These are phyloP conservation scores for Peronospora belbahrii DNA, from an alignment of 352 stramenopile genomes.

Conservation along the genomic window DNA sequence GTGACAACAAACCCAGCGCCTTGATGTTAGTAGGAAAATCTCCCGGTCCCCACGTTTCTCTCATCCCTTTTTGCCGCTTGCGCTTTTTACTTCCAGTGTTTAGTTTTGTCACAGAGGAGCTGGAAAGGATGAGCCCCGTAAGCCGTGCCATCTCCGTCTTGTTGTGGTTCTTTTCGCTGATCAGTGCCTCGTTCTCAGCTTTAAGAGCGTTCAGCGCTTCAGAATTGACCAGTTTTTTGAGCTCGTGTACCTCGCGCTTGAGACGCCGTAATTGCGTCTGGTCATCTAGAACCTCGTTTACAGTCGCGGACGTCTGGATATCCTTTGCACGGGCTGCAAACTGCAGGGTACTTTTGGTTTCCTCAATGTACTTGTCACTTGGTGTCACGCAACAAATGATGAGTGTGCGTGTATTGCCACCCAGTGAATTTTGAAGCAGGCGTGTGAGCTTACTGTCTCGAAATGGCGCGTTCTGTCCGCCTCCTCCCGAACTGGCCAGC, in stretches of 20 bases:
- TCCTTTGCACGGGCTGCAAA: constrained; percentile 90
- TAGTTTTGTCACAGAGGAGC: constrained; percentile 25
- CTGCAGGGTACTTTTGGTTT: constrained; percentile 88
- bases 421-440: constrained; percentile 86
- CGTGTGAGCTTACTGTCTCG: constrained; percentile 89
- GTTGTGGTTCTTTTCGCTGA: constrained; percentile 47
- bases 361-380: constrained; percentile 64
- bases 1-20: constrained; percentile 10
- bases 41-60: constrained; percentile 69
- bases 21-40: constrained; percentile 41
- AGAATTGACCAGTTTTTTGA: constrained; percentile 55
- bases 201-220: constrained; percentile 48
- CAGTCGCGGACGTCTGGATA: constrained; percentile 69
- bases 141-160: constrained; percentile 54
- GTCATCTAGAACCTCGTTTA: constrained; percentile 90
- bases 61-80: constrained; percentile 20
- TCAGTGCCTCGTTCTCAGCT: constrained; percentile 63
- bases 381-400: constrained; percentile 85
- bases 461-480: constrained; percentile 60
- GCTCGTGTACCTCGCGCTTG: constrained; percentile 61
- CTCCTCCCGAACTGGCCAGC: constrained; percentile 32
- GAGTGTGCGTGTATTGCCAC: constrained; percentile 87
- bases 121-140: constrained; percentile 52
- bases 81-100: constrained; percentile 8
- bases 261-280: constrained; percentile 71